Conservation (phyloP, 768 basidiomycete species). For the Lentinus tigrinus region DNA sequence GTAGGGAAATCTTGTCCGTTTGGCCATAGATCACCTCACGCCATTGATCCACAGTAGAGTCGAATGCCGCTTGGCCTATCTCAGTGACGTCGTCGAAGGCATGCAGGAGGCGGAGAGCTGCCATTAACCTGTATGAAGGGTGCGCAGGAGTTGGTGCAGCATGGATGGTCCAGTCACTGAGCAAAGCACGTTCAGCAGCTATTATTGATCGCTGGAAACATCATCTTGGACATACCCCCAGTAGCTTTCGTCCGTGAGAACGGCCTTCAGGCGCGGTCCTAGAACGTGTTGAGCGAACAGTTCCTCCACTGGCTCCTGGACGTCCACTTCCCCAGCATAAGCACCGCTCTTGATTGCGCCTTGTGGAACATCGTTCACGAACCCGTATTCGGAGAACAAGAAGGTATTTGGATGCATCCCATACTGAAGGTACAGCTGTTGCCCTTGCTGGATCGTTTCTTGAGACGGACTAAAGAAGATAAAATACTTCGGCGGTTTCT, state of each 20-base stretch:
- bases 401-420: constrained; percentile 76
- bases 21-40: constrained; percentile 43
- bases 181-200: too few relatives aligned
- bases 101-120: constrained; percentile 67
- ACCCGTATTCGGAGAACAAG: constrained; percentile 90
- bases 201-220: too few relatives aligned
- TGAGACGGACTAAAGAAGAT: constrained; percentile 42
- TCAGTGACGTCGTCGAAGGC: constrained; percentile 32
- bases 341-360: constrained; percentile 28
- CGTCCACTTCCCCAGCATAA: constrained; percentile 56
- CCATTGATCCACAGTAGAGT: constrained; percentile 47
- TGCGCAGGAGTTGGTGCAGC: constrained; percentile 56
- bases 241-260: constrained; percentile 66
- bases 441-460: constrained; percentile 40
- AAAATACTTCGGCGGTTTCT: constrained; percentile 26
- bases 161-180: constrained; percentile 82
- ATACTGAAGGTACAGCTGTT: constrained; percentile 79
- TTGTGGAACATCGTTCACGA: constrained; percentile 47
- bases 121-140: constrained; percentile 80
- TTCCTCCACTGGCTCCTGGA: constrained; percentile 52
- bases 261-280: constrained; percentile 47
- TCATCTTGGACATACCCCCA: constrained; percentile 86
- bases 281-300: constrained; percentile 42
- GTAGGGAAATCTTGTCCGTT: constrained; percentile 23
- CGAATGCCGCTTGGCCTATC: constrained; percentile 23